Evolutionary conservation across 805 yeast genomes (phyloP).

Genomic region (Millerago galiae): DNA sequence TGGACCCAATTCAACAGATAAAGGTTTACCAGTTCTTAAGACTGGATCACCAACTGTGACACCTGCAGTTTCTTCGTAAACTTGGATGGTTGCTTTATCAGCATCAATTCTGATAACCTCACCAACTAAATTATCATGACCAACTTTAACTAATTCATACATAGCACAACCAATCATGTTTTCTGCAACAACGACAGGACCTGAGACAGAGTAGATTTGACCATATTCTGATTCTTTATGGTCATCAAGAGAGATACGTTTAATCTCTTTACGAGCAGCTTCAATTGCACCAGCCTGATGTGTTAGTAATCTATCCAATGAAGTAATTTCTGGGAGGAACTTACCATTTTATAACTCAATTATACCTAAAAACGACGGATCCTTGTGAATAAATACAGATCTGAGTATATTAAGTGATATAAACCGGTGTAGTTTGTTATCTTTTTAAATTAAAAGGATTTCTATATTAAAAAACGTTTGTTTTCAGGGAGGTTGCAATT

Average conservation of each 20-base stretch:
- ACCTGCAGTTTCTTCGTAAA: conserved; percentile 99
- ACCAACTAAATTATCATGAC: conserved; percentile 95
- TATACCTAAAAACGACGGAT: background rate
- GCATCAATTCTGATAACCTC: conserved; percentile 96
- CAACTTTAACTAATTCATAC: conserved; percentile 98
- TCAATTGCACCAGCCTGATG: conserved; percentile 88
- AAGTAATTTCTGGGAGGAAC: background rate
- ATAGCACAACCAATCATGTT: conserved; percentile 99
- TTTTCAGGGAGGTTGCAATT: conserved; percentile 2
- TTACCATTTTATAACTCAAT: conserved; percentile 2
- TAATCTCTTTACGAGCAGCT: conserved; percentile 91
- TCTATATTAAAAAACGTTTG: background rate
- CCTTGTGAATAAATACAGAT: background rate
- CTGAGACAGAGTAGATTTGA: conserved; percentile 88
- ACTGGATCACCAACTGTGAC: conserved; percentile 99
- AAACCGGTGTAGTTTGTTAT: conserved; percentile 1
- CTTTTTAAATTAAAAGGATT: background rate
- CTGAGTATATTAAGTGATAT: background rate
- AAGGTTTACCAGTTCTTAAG: conserved; percentile 96
- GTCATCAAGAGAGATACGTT: conserved; percentile 75
- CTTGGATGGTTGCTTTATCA: conserved; percentile 97
- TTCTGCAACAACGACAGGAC: conserved; percentile 97
- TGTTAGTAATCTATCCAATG: conserved; percentile 3
- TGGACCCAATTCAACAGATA: conserved; percentile 98
- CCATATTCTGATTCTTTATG: conserved; percentile 77